Evolutionary conservation across 1,139 yeast genomes (phyloP), one percentile per base, ranked within the genome.

Genomic region (Saccharomyces pastorianus): DNA sequence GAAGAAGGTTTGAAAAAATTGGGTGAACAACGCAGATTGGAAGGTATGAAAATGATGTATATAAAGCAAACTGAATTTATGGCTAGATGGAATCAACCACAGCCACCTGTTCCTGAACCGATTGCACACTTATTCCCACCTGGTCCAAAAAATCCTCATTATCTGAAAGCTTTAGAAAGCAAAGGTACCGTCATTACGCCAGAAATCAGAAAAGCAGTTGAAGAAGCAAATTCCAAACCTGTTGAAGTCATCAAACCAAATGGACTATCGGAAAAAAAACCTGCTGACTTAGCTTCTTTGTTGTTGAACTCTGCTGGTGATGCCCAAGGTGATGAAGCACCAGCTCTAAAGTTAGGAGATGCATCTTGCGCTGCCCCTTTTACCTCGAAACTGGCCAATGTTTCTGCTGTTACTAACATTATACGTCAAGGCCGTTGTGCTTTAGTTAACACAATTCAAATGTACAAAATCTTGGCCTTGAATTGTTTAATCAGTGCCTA

Each of bases 341-440:
- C 99, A 56, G 83, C 88, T 50, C 80, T 93, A 73, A 95, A 93
- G 71, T 78, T 93, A 55, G 99, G 99, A 65, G 99, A 93, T 75
- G 99, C 99, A 8, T 91, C 98, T 28, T 96, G 95, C 65, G 99
- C 99, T 55, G 99, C 99, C 44, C 99, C 99, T 49, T 90, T 93
- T 70, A 93, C 99, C 20, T 91, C 98, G 28, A 93, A 93, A 70
- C 81, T 93, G 62, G 83, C 96, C 41, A 88, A 87, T 69, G 99
- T 95, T 50, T 82, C 93, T 55, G 86, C 99, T 54, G 97, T 95
- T 55, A 88, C 96, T 53, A 85, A 90, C 67, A 88, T 93, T 61
- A 82, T 93, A 64, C 91, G 99, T 74, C 98, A 95, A 78, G 99
- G 99, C 63, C 90, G 99, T 75, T 89, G 96, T 77, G 96, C 99